Conservation (phyloP, 2,329 filamentous ascomycete genomes). For the Ophiostoma novo-ulmi region DNA sequence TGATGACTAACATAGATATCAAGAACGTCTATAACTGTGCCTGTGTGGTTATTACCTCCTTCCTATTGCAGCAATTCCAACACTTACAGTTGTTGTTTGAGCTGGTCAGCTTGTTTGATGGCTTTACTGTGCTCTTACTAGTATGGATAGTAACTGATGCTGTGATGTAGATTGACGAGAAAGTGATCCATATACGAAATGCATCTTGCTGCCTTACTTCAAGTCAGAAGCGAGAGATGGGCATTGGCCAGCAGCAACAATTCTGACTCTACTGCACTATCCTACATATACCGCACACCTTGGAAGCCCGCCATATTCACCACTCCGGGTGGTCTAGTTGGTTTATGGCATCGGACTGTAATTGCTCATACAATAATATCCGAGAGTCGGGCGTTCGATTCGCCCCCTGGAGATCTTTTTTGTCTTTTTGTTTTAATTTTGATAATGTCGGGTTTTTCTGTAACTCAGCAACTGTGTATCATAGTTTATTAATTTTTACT, state of each 20-base stretch:
- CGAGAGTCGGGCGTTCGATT: conserved; percentile 27
- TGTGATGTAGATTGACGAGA: too few species aligned
- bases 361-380: conserved; percentile 24
- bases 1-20: not conserved
- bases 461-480: too few species aligned
- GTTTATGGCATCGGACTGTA: conserved; percentile 27
- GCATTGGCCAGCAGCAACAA: too few species aligned
- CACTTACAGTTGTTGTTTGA: not conserved
- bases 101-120: too few species aligned
- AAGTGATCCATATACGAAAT: too few species aligned
- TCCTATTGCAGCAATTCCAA: not conserved
- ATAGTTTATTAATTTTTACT: not conserved
- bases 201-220: not conserved
- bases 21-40: not conserved
- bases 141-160: too few species aligned
- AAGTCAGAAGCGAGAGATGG: too few species aligned
- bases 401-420: conserved; percentile 25
- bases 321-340: conserved; percentile 27
- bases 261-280: too few species aligned
- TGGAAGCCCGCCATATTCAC: not conserved
- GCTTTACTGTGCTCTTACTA: too few species aligned
- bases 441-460: not conserved
- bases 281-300: not conserved
- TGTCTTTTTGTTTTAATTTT: not conserved
- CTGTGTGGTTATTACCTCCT: not conserved